These are phyloP conservation scores for Schizonepeta tenuifolia DNA, from an alignment of 257 asterid species.

Conservation along the genomic window DNA sequence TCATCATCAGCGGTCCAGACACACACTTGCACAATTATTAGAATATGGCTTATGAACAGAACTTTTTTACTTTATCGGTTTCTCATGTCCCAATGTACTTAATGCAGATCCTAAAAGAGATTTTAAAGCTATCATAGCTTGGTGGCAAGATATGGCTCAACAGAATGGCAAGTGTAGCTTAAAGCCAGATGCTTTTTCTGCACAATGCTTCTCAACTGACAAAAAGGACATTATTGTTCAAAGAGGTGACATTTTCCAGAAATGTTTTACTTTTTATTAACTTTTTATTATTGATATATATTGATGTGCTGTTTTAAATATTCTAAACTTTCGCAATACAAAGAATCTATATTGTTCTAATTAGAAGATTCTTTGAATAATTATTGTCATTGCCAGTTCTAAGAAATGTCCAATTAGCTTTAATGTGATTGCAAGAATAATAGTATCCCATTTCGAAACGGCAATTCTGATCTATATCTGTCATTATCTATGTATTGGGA, in stretches of 20 bases:
- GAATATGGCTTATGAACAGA: constrained; percentile 13
- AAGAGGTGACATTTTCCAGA: constrained; percentile 56
- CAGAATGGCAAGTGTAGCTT: constrained; percentile 64
- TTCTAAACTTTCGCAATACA: constrained; percentile 7
- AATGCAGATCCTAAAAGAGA: constrained; percentile 66
- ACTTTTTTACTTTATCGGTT: constrained; percentile 5
- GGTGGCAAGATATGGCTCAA: constrained; percentile 99
- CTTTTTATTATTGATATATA: background rate
- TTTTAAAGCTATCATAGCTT: constrained; percentile 87
- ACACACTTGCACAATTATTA: constrained; percentile 12
- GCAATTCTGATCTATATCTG: background rate
- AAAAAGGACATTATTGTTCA: constrained; percentile 44
- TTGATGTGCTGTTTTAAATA: background rate
- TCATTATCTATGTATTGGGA: background rate
- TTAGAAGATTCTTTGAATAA: constrained; percentile 9
- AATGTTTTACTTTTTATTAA: background rate
- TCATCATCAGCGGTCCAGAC: constrained; percentile 25
- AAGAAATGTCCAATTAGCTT: constrained; percentile 7
- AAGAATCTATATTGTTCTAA: background rate
- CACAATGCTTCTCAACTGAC: constrained; percentile 39
- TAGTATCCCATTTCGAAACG: background rate
- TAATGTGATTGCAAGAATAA: constrained; percentile 16
- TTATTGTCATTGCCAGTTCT: background rate
- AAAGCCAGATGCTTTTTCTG: constrained; percentile 38
- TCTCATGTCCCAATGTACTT: constrained; percentile 20